These are phyloP conservation scores for Hygrocybe punicea DNA, from an alignment of 768 basidiomycete genomes.

Conservation along the genomic window DNA sequence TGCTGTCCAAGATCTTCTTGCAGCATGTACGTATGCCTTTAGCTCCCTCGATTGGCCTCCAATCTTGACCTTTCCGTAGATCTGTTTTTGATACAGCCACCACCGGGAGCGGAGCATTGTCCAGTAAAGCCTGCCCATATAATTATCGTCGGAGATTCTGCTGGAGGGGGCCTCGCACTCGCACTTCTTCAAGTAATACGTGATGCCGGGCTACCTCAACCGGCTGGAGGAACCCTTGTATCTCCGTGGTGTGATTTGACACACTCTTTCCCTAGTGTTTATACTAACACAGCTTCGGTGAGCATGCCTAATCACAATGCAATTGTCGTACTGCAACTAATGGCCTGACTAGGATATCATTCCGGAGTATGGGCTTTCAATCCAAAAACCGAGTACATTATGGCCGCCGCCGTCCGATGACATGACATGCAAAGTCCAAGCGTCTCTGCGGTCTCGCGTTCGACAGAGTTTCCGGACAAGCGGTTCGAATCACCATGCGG, in stretches of 20 bases:
- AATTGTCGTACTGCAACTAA: not conserved
- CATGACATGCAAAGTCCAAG: slow-evolving; percentile 54
- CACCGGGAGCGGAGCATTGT: slow-evolving; percentile 68
- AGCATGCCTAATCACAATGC: slow-evolving; percentile 13
- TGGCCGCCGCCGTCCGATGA: slow-evolving; percentile 78
- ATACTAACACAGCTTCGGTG: slow-evolving; percentile 81
- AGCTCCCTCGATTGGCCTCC: not conserved
- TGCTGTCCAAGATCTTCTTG: slow-evolving; percentile 82
- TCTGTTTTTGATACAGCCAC: slow-evolving; percentile 86
- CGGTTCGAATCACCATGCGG: slow-evolving; percentile 18
- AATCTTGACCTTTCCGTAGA: slow-evolving; percentile 42
- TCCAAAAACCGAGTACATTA: slow-evolving; percentile 72
- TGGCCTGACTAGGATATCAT: slow-evolving; percentile 62
- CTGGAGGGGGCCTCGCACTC: slow-evolving; percentile 84
- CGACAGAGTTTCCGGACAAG: slow-evolving; percentile 50
- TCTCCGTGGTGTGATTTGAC: slow-evolving; percentile 93
- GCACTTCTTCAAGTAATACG: slow-evolving; percentile 85
- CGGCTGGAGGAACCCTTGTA: slow-evolving; percentile 85
- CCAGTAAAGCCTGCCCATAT: slow-evolving; percentile 81
- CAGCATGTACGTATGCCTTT: slow-evolving; percentile 62
- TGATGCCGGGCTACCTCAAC: slow-evolving; percentile 74
- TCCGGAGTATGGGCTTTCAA: slow-evolving; percentile 67
- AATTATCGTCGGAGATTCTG: slow-evolving; percentile 86
- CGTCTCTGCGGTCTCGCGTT: slow-evolving; percentile 56
- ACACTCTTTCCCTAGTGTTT: slow-evolving; percentile 89